Evolutionary conservation across 208 protist genomes (phyloP).

Genomic region (Phytomonas sp.): DNA sequence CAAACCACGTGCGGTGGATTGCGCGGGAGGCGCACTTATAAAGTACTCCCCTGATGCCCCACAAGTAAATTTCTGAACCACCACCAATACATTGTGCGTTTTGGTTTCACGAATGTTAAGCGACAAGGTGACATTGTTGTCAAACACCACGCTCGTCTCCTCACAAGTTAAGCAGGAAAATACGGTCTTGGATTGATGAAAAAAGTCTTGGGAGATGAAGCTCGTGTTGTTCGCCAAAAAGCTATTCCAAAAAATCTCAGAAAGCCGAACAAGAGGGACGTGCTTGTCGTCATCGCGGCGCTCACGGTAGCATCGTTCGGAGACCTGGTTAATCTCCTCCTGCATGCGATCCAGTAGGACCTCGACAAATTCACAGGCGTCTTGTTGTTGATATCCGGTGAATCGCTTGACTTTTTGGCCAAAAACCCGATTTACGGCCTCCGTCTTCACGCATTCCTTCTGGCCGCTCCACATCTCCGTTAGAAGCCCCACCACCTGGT

Average conservation of each 20-base stretch:
- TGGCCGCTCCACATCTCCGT: slow-evolving; percentile 52
- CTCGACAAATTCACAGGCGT: slow-evolving; percentile 85
- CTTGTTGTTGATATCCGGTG: slow-evolving; percentile 72
- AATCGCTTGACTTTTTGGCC: slow-evolving; percentile 48
- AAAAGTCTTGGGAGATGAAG: slow-evolving; percentile 70
- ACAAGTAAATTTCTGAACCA: not conserved
- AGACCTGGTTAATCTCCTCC: slow-evolving; percentile 86
- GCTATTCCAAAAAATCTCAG: slow-evolving; percentile 81
- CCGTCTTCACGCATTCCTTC: slow-evolving; percentile 31
- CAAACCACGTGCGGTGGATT: not conserved
- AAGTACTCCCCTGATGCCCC: not conserved
- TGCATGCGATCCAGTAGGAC: slow-evolving; percentile 83
- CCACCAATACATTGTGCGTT: not conserved
- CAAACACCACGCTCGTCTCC: slow-evolving; percentile 56
- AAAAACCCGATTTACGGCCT: slow-evolving; percentile 48
- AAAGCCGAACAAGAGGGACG: slow-evolving; percentile 59
- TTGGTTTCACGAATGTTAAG: slow-evolving; percentile 36
- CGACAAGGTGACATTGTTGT: slow-evolving; percentile 67
- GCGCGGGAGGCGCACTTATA: not conserved
- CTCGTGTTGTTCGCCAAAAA: slow-evolving; percentile 75
- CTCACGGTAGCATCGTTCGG: slow-evolving; percentile 75
- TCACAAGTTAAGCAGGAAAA: slow-evolving; percentile 61
- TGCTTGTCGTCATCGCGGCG: slow-evolving; percentile 56
- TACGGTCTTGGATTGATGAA: slow-evolving; percentile 66
- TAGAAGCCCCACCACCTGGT: slow-evolving; percentile 37